Conservation (phyloP, 331 rosid genomes). For the Prunus yedoensis region DNA sequence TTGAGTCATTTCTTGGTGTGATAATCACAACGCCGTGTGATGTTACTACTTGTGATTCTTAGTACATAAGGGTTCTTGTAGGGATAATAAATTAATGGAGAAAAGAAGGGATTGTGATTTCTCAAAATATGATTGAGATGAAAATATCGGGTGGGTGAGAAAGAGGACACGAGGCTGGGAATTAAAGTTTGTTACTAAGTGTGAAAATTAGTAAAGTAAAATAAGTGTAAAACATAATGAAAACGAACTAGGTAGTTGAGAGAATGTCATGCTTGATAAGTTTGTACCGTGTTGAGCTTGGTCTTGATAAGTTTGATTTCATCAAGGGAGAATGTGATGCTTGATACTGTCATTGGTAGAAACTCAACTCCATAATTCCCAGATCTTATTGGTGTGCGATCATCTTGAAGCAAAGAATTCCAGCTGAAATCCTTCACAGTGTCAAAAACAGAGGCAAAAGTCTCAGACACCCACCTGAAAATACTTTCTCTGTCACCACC, state of each 20-base stretch:
- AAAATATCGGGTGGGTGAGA: no score
- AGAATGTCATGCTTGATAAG: not conserved
- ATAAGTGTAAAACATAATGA: no score
- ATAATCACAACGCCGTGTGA: no score
- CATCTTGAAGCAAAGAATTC: not conserved
- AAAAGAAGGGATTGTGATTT: no score
- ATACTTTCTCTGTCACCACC: no score
- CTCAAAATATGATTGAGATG: no score
- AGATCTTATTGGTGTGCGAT: conserved; percentile 43
- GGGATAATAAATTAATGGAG: no score
- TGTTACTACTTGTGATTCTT: no score
- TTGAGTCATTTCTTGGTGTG: no score
- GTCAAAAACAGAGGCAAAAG: conserved; percentile 12
- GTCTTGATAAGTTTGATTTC: conserved; percentile 35
- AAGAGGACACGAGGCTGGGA: no score
- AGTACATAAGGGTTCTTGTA: no score
- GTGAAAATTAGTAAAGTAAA: no score
- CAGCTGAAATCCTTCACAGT: conserved; percentile 34
- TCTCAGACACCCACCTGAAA: not conserved
- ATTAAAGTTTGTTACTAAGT: not conserved
- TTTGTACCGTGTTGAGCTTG: conserved; percentile 44
- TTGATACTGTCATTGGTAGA: conserved; percentile 27
- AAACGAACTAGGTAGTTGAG: not conserved
- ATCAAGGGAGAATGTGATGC: conserved; percentile 36
- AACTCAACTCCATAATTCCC: conserved; percentile 27